Base-by-base conservation (phyloP, 352 stramenopile species). In the Globisporangium canariense region DNA sequence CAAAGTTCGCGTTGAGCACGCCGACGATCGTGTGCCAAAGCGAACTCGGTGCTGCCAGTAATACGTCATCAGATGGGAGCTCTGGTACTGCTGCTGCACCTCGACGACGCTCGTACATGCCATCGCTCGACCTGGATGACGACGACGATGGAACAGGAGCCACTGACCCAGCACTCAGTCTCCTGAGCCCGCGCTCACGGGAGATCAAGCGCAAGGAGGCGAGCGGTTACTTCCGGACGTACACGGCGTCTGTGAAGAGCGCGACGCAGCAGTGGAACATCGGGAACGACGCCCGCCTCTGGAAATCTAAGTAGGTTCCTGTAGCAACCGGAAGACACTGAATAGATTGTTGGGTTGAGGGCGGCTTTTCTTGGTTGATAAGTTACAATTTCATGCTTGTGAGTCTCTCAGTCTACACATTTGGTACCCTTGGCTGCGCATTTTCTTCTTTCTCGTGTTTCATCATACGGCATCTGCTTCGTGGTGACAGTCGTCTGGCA, bases 181-280 rank as follows among this genome's bases (percentile, higher is more conserved):
- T 58, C 18, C 40, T 74, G 32, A 73, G 71, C 60, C 66, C 68
- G 30, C 70, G 61, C 16, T 63, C 57, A 1, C 58, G 64, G 45
- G 50, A 71, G 43, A 67, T 76, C 13, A 55, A 67, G 52, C 64
- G 66, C 43, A 60, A 58, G 1, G 64, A 75, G 38, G 43, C 34
- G 3, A 58, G 67, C 58, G 71, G 65, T 5, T 46, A 74, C 3
- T 80, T 75, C 46, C 70, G 58, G 0, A 77, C 70, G 13, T 89
- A 77, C 60, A 75, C 60, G 0, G 74, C 65, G 30, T 70, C 69
- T 0, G 54, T 86, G 43, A 65, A 60, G 16, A 78, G 76, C 25
- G 38, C 70, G 20, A 79, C 67, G 46, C 77, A 86, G 55, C 43
- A 78, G 46, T 89, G 79, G 79, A 69, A 73, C 62, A 76, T 89